phyloP scores from a whole-genome alignment of 2,329 filamentous ascomycete genomes.

The Paecilomyces sp. region DNA sequence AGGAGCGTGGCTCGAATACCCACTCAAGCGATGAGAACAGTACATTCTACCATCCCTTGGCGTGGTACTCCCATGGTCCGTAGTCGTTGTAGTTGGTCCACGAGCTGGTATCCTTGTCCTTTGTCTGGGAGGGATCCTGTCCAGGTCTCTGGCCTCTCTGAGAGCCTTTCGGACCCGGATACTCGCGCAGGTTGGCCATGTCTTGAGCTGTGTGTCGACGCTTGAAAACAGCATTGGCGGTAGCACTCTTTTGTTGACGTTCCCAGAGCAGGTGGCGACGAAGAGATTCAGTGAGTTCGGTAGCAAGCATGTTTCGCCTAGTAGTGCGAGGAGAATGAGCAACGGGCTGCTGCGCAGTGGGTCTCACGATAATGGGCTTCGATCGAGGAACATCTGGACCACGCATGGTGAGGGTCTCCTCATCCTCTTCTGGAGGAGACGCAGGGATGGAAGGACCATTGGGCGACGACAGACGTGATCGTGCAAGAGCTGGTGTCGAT shows the following conservation, averaged over 20 bases:
- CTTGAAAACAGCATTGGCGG: slow-evolving; percentile 81
- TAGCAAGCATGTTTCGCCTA: slow-evolving; percentile 88
- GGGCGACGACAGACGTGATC: slow-evolving; percentile 58
- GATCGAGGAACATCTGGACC: slow-evolving; percentile 60
- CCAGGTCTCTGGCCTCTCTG: slow-evolving; percentile 15
- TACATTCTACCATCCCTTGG: slow-evolving; percentile 66
- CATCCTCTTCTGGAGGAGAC: slow-evolving; percentile 52
- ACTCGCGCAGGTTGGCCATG: slow-evolving; percentile 78
- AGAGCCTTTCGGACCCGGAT: slow-evolving; percentile 54
- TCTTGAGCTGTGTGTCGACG: slow-evolving; percentile 86
- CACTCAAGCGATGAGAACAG: slow-evolving; percentile 1
- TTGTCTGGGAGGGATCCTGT: slow-evolving; percentile 30
- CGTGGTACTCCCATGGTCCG: slow-evolving; percentile 77
- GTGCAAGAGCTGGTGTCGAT: slow-evolving; percentile 38
- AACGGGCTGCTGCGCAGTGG: slow-evolving; percentile 61
- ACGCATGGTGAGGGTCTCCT: slow-evolving; percentile 56
- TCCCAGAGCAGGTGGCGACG: slow-evolving; percentile 91
- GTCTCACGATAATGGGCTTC: slow-evolving; percentile 72
- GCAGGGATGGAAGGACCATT: slow-evolving; percentile 59
- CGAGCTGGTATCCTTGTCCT: slow-evolving; percentile 56
- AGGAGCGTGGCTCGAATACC: not conserved
- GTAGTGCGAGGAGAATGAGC: slow-evolving; percentile 88
- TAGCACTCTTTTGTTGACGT: slow-evolving; percentile 86
- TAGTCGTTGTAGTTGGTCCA: slow-evolving; percentile 83
- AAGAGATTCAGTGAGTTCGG: slow-evolving; percentile 87